Conservation (phyloP, 2,329 filamentous ascomycete genomes). For the Ceratocystis eucalypticola region DNA sequence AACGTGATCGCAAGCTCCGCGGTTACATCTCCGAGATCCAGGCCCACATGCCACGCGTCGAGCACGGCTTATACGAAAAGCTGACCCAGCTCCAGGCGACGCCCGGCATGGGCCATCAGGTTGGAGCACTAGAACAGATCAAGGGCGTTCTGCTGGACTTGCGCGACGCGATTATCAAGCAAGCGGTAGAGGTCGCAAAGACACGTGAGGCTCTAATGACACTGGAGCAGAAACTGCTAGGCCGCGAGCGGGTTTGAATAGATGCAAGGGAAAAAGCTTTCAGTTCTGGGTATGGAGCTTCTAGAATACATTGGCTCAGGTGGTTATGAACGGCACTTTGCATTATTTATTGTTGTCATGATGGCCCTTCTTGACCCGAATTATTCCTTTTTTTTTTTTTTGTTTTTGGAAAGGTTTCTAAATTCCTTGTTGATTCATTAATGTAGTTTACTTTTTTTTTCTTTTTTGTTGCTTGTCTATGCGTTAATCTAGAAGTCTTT, state of each 20-base stretch:
- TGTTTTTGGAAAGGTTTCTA: neutral
- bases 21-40: constrained; percentile 35
- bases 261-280: neutral
- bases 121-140: constrained; percentile 26
- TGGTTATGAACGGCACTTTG: neutral
- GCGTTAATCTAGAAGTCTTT: neutral
- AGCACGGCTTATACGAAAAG: constrained; percentile 33
- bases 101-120: constrained; percentile 19
- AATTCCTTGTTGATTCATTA: neutral
- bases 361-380: constrained; percentile 6
- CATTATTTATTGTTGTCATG: constrained; percentile 4
- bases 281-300: neutral
- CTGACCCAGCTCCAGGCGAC: constrained; percentile 22
- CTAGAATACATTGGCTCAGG: neutral
- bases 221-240: constrained; percentile 30
- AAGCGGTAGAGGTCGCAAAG: constrained; percentile 33
- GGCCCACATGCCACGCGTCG: constrained; percentile 36
- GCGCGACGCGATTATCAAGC: constrained; percentile 30
- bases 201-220: constrained; percentile 31
- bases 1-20: constrained; percentile 32
- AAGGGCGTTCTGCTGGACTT: constrained; percentile 29
- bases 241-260: constrained; percentile 11
- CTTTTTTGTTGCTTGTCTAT: neutral
- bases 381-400: neutral
- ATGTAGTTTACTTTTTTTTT: neutral